Conservation (phyloP, 2,329 filamentous ascomycete genomes). For the Monosporascus ibericus region DNA sequence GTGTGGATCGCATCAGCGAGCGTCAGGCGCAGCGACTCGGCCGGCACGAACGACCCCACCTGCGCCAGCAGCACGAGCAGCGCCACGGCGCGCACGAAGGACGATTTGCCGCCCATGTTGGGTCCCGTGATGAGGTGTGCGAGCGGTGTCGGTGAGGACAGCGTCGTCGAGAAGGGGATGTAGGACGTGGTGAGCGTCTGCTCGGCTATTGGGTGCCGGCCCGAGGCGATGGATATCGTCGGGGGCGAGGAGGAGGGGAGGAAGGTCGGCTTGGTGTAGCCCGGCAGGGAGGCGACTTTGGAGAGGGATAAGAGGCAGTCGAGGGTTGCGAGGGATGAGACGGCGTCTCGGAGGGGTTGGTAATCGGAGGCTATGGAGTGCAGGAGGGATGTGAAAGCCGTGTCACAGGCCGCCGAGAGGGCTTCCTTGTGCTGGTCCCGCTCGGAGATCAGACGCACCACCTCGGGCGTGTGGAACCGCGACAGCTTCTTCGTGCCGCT, state of each 20-base stretch:
- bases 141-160: conserved; percentile 59
- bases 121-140: conserved; percentile 90
- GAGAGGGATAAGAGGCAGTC: conserved; percentile 88
- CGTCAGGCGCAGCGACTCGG: conserved; percentile 65
- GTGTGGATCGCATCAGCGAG: conserved; percentile 90
- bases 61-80: conserved; percentile 92
- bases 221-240: conserved; percentile 64
- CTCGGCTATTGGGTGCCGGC: conserved; percentile 93
- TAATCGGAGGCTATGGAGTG: conserved; percentile 74
- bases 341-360: conserved; percentile 80
- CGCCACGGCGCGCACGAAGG: conserved; percentile 87
- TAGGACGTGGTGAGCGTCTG: conserved; percentile 79
- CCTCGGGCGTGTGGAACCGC: conserved; percentile 90
- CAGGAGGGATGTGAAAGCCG: conserved; percentile 69
- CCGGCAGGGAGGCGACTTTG: conserved; percentile 75
- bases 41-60: conserved; percentile 90
- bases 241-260: conserved; percentile 56
- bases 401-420: conserved; percentile 84
- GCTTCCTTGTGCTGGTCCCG: conserved; percentile 93
- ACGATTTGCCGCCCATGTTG: conserved; percentile 99
- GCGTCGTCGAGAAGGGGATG: conserved; percentile 79
- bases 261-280: conserved; percentile 74
- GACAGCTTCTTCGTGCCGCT: conserved; percentile 89
- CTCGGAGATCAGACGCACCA: conserved; percentile 75
- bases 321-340: conserved; percentile 77